Base-by-base conservation (phyloP, 179 eudicot genomes). In the Silene coronaria region DNA sequence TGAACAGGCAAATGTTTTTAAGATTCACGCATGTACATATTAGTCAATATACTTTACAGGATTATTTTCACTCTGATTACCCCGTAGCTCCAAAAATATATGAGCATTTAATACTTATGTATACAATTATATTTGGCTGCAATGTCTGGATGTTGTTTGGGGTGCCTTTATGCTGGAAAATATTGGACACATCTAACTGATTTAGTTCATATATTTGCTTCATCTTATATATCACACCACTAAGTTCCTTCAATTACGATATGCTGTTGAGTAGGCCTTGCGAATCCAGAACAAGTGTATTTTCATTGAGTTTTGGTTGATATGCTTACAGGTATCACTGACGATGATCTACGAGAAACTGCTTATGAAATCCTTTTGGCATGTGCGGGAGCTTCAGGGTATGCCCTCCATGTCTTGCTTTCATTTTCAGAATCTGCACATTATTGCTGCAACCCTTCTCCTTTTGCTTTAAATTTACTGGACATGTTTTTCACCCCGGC, bases 321-420 rank as follows among this genome's bases (percentile, higher is more conserved):
- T 80, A 30, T 70, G 67, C 42, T 77, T 80, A 34, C 84, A 96
- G 99, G 97, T 82, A 75, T 96, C 63, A 81, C 90, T 68, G 97
- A 96, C 64, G 98, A 91, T 67, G 99, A 93, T 83, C 96, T 96
- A 71, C 94, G 99, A 61, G 99, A 96, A 87, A 88, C 94, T 79
- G 94, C 99, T 42, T 96, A 88, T 82, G 99, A 96, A 82, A 82
- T 96, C 73, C 98, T 96, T 72, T 89, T 96, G 75, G 96, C 96
- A 72, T 92, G 96, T 85, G 99, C 99, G 76, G 99, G 99, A 75
- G 98, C 98, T 88, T 86, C 98, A 75, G 99, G 99, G 99, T 96
- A 93, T 80, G 80, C 63, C 51, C 32, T 64, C 23, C 66, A 66
- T 82, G 57, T 72, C 74, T 71, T 84, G 58, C 70, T 28, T 55